phyloP scores from a whole-genome alignment of 2,329 filamentous ascomycete genomes.

The Rosellinia necatrix region DNA sequence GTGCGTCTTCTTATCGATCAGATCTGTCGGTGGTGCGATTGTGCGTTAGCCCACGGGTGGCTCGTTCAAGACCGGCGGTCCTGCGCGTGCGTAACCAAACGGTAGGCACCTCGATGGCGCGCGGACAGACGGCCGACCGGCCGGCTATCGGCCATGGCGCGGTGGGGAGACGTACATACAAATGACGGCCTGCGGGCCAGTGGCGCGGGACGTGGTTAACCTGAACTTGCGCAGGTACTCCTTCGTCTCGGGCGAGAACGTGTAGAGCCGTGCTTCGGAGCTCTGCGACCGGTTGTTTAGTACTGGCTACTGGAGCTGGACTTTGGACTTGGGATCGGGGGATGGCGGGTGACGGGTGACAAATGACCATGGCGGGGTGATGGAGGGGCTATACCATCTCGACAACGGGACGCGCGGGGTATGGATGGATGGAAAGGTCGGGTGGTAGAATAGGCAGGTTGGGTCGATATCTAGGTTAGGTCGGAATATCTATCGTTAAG shows the following conservation, averaged over 20 bases:
- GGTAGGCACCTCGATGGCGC: not conserved
- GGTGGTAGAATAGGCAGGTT: too few species aligned
- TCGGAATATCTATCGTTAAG: too few species aligned
- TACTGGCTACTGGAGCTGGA: not conserved
- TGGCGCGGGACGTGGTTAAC: conserved; percentile 83
- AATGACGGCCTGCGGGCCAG: conserved; percentile 84
- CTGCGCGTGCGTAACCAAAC: not conserved
- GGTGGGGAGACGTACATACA: conserved; percentile 68
- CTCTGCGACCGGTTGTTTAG: conserved; percentile 46
- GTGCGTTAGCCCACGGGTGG: conserved; percentile 2
- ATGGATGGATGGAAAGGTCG: too few species aligned
- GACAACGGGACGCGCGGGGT: not conserved
- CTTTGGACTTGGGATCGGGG: too few species aligned
- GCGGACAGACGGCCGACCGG: too few species aligned
- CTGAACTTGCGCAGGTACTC: conserved; percentile 93
- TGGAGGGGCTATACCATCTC: conserved; percentile 22
- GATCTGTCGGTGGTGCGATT: conserved; percentile 58
- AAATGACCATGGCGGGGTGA: conserved; percentile 21
- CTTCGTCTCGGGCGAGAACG: conserved; percentile 88
- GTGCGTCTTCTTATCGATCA: conserved; percentile 87
- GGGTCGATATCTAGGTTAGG: too few species aligned
- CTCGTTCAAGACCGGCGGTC: not conserved
- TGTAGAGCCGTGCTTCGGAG: conserved; percentile 89
- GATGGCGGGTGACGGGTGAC: too few species aligned
- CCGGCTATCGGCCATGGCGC: conserved; percentile 11